Percentiles rank a stretch among this genome's conserved stretches.
Evolutionary conservation across 2,329 filamentous ascomycete genomes (phyloP).

Genomic region (Talaromyces sp.): DNA sequence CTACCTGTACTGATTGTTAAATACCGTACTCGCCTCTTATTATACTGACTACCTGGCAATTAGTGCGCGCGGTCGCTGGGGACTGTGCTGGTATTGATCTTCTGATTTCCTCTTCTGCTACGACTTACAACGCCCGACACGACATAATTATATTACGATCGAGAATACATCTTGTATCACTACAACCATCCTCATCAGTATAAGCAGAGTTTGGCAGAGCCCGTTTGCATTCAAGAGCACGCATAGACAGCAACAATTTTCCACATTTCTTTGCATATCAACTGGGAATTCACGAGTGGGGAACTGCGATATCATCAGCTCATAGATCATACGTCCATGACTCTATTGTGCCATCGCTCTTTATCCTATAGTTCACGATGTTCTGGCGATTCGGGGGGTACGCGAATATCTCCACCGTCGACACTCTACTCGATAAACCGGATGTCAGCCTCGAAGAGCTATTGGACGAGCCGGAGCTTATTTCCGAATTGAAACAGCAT

Average conservation of each 20-base stretch:
- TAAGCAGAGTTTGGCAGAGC: conserved; percentile 1
- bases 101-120: conserved; percentile 18
- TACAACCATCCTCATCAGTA: conserved; percentile 1
- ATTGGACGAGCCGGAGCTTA: conserved; percentile 90
- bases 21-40: not conserved
- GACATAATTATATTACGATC: conserved; percentile 13
- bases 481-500: conserved; percentile 96
- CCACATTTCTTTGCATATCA: not conserved
- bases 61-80: conserved; percentile 24
- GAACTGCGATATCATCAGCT: not conserved
- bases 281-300: not conserved
- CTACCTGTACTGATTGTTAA: not conserved
- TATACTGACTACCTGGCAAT: not conserved
- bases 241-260: conserved; percentile 11
- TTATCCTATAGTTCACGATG: conserved; percentile 61
- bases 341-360: conserved; percentile 27
- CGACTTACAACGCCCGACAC: conserved; percentile 16
- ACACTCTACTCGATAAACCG: conserved; percentile 90
- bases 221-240: conserved; percentile 10
- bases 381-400: conserved; percentile 99
- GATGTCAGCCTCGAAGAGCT: conserved; percentile 94
- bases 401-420: conserved; percentile 93
- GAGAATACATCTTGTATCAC: conserved; percentile 14
- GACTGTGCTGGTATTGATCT: conserved; percentile 16
- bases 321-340: conserved; percentile 27